Percentiles rank a stretch among this genome's conserved stretches.
Evolutionary conservation across 2,329 filamentous ascomycete genomes (phyloP).

Genomic region (Colletotrichum godetiae): DNA sequence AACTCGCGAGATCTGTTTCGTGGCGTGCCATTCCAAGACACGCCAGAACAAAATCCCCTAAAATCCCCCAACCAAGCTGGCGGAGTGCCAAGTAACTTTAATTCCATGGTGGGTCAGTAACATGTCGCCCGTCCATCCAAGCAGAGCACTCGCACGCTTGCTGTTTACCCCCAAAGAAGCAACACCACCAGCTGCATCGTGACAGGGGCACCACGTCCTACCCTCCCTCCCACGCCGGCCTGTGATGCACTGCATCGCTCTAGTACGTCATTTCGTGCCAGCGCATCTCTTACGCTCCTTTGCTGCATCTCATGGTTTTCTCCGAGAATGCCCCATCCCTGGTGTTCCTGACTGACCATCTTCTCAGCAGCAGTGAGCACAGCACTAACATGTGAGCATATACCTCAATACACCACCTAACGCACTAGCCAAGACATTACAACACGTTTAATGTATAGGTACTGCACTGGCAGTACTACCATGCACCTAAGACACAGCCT

Average conservation of each 20-base stretch:
- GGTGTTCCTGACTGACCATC: not conserved
- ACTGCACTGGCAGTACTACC: not conserved
- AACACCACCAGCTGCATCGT: constrained; percentile 4
- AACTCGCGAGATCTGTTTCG: constrained; percentile 29
- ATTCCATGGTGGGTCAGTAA: constrained; percentile 19
- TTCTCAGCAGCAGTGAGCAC: not conserved
- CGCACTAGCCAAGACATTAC: not conserved
- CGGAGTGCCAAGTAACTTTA: constrained; percentile 36
- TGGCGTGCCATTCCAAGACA: constrained; percentile 32
- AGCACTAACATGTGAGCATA: not conserved
- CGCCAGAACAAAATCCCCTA: constrained; percentile 12
- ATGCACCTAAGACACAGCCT: not conserved
- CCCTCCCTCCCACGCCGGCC: not conserved
- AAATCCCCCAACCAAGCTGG: constrained; percentile 27
- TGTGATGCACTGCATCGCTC: not conserved
- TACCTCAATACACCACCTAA: not conserved
- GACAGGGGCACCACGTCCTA: constrained; percentile 19
- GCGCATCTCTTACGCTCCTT: constrained; percentile 18
- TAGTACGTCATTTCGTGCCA: constrained; percentile 33
- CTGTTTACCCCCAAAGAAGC: constrained; percentile 10
- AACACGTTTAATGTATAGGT: not conserved
- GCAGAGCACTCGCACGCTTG: constrained; percentile 2
- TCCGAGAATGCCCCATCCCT: not conserved
- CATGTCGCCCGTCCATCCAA: constrained; percentile 7
- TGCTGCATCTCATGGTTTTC: constrained; percentile 23